Evolutionary conservation across 495 filamentous ascomycete species (phyloP), one percentile per base, ranked within the genome.

Genomic region (Trichoderma orchidacearum): DNA sequence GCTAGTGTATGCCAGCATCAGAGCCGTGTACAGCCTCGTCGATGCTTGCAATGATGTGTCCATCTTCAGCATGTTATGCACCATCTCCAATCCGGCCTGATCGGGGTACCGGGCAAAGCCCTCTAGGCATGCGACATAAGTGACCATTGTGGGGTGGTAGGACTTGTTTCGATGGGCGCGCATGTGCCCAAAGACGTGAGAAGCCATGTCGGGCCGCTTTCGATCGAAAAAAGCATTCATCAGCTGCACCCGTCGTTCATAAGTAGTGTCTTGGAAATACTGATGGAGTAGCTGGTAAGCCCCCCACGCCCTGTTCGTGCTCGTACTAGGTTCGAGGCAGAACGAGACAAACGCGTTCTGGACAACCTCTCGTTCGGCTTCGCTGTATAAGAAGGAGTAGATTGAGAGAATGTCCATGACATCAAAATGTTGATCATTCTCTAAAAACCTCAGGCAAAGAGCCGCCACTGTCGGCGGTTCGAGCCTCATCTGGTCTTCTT

Each of bases 31-130:
- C 0, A 97, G 66, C 51, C 71, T 72, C 1, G 92, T 96, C 64
- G 82, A 84, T 15, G 85, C 74, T 57, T 93, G 84, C 32, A 97
- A 75, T 41, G 80, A 75, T 8, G 82, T 72, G 69, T 97, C 93
- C 59, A 97, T 82, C 68, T 95, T 96, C 50, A 96, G 75, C 80
- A 94, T 90, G 62, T 95, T 95, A 65, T 94, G 86, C 15, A 95
- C 78, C 34, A 84, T 77, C 56, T 82, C 76, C 30, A 96, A 70
- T 35, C 79, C 80, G 31, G 87, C 84, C 3, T 69, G 55, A 58
- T 94, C 85, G 0, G 72, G 79, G 7, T 74, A 74, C 27, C 75
- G 70, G 15, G 85, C 88, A 15, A 95, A 74, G 3, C 91, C 91
- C 48, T 84, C 78, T 60, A 96, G 83, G 53, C 83, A 90, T 23